Conservation (phyloP, 1,284 basidiomycete genomes). For the Cutaneotrichosporon spelunceum region DNA sequence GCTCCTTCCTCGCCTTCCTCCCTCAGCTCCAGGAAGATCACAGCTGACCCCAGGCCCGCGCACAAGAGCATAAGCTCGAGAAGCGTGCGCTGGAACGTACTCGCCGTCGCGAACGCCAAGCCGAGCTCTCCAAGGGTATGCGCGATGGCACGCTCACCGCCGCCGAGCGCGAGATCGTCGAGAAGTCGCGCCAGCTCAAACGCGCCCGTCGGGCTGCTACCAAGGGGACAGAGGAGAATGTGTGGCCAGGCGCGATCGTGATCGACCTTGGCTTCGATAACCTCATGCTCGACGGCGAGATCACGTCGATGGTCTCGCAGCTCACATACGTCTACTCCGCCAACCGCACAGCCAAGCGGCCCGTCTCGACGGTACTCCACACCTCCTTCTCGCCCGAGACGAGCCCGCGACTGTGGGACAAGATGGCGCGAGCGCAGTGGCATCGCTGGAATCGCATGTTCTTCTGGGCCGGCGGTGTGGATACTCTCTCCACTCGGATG, state of each 20-base stretch:
- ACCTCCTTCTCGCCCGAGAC: slow-evolving; percentile 60
- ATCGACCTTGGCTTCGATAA: slow-evolving; percentile 93
- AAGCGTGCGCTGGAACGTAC: slow-evolving; percentile 39
- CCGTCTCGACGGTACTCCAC: slow-evolving; percentile 70
- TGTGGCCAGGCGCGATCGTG: slow-evolving; percentile 66
- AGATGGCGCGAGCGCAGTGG: slow-evolving; percentile 53
- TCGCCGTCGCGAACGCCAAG: slow-evolving; percentile 27
- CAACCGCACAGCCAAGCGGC: slow-evolving; percentile 68
- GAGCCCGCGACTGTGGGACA: slow-evolving; percentile 44
- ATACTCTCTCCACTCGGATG: slow-evolving; percentile 25
- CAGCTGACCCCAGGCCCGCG: slow-evolving; percentile 13
- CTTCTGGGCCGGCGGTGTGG: slow-evolving; percentile 68
- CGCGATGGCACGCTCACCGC: slow-evolving; percentile 38
- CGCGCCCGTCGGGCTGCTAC: slow-evolving; percentile 25
- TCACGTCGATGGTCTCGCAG: slow-evolving; percentile 81
- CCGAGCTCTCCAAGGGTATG: slow-evolving; percentile 29
- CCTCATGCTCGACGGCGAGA: slow-evolving; percentile 92
- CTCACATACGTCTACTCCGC: slow-evolving; percentile 82
- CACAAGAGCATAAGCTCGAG: slow-evolving; percentile 32
- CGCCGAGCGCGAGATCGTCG: slow-evolving; percentile 30
- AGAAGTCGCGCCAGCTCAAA: slow-evolving; percentile 28
- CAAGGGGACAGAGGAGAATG: slow-evolving; percentile 24
- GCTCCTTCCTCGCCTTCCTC: background rate
- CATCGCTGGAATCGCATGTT: slow-evolving; percentile 67
- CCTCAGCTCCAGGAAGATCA: background rate